phyloP scores from a whole-genome alignment of 106 monocot genomes.

The Dactylorhiza incarnata region DNA sequence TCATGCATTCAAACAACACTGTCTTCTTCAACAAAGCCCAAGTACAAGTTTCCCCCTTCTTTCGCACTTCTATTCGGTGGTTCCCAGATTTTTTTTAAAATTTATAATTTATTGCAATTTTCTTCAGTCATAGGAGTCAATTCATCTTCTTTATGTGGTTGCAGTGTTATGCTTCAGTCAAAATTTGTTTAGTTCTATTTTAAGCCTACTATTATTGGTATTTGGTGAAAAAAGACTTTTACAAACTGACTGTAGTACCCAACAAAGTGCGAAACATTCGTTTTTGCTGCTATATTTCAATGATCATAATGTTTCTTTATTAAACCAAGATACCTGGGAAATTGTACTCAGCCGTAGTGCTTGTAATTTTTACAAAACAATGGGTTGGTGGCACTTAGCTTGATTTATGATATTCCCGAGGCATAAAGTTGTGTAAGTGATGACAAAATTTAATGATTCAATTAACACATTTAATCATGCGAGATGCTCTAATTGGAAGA shows the following conservation, averaged over 20 bases:
- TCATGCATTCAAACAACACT: conserved; percentile 58
- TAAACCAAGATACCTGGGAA: not conserved
- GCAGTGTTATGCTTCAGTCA: not conserved
- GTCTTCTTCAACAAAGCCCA: conserved; percentile 91
- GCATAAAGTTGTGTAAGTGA: not conserved
- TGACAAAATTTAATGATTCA: not conserved
- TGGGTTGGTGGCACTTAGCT: not conserved
- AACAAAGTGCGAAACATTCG: not conserved
- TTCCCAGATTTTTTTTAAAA: not conserved
- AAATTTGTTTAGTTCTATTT: not conserved
- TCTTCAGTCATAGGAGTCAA: not conserved
- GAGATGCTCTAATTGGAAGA: not conserved
- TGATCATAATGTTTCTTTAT: not conserved
- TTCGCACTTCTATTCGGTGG: not conserved
- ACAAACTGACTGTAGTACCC: not conserved
- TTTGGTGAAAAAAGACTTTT: not conserved
- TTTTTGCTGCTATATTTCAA: not conserved
- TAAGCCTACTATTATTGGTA: not conserved
- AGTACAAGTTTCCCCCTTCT: conserved; percentile 17
- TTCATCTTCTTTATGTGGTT: not conserved
- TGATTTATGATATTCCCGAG: not conserved
- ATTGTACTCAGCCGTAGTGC: not conserved
- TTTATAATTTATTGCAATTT: not conserved
- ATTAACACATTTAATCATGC: not conserved
- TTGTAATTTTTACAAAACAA: not conserved